phyloP scores from a whole-genome alignment of 2,329 filamentous ascomycete species.

The Talaromyces sp. region DNA sequence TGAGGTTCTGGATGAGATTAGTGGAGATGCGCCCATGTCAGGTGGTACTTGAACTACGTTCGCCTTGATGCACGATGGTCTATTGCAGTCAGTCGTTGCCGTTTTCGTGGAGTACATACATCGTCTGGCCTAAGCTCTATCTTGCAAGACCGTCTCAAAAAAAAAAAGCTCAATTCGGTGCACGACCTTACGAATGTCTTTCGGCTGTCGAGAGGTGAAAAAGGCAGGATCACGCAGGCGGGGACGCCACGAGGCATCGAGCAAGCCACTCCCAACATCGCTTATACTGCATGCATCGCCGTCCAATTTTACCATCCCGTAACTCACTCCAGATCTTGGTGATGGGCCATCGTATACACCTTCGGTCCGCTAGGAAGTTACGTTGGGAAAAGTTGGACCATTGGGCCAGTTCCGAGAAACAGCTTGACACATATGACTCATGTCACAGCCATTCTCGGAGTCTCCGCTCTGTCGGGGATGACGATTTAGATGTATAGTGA shows the following conservation, averaged over 20 bases:
- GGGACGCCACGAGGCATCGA: not conserved
- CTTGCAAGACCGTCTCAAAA: not conserved
- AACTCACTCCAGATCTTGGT: not conserved
- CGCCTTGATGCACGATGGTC: not conserved
- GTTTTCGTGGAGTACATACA: not conserved
- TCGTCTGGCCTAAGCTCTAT: not conserved
- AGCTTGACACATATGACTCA: not conserved
- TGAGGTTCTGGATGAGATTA: constrained; percentile 38
- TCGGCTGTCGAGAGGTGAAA: not conserved
- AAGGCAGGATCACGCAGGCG: not conserved
- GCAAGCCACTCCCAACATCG: not conserved
- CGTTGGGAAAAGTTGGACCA: not conserved
- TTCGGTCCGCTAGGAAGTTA: not conserved
- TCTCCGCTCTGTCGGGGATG: not conserved
- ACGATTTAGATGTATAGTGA: not conserved
- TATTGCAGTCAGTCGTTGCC: not conserved
- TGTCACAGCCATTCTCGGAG: not conserved
- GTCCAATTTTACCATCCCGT: not conserved
- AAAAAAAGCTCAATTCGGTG: not conserved
- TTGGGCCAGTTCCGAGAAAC: too few relatives aligned
- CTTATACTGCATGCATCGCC: not conserved
- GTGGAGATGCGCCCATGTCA: constrained; percentile 18
- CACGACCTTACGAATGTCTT: not conserved
- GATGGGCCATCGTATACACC: not conserved
- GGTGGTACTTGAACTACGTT: constrained; percentile 10